Evolutionary conservation across 306 rosid species (phyloP).

Genomic region (Erythrophleum fordii): DNA sequence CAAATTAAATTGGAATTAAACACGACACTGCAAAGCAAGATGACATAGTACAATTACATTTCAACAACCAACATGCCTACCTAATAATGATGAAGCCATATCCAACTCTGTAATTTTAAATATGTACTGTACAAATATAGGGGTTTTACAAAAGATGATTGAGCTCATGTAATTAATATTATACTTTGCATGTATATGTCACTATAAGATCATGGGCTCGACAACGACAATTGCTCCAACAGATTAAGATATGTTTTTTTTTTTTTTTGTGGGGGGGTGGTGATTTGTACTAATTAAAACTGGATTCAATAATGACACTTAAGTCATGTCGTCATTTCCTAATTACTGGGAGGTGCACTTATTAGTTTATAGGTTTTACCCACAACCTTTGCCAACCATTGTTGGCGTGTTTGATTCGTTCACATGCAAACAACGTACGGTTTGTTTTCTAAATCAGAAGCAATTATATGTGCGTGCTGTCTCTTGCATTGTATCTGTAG

Average conservation of each 20-base stretch:
- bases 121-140: not conserved
- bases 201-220: conserved; percentile 25
- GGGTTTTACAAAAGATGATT: not conserved
- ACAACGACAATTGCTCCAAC: conserved; percentile 36
- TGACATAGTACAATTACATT: conserved; percentile 2
- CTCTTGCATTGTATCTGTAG: conserved; percentile 49
- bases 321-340: conserved; percentile 33
- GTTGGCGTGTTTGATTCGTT: not conserved
- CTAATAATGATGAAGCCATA: not conserved
- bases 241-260: conserved; percentile 16
- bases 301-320: conserved; percentile 33
- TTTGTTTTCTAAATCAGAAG: not conserved
- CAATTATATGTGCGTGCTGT: conserved; percentile 27
- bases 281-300: conserved; percentile 34
- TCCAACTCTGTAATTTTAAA: not conserved
- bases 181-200: not conserved
- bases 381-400: conserved; percentile 3
- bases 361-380: not conserved
- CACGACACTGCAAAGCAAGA: not conserved
- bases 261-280: too few relatives aligned
- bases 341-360: conserved; percentile 14
- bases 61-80: conserved; percentile 23
- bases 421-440: conserved; percentile 21
- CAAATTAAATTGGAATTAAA: conserved; percentile 6
- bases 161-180: not conserved